phyloP scores from a whole-genome alignment of 257 asterid genomes.

The Solanum chmielewskii region DNA sequence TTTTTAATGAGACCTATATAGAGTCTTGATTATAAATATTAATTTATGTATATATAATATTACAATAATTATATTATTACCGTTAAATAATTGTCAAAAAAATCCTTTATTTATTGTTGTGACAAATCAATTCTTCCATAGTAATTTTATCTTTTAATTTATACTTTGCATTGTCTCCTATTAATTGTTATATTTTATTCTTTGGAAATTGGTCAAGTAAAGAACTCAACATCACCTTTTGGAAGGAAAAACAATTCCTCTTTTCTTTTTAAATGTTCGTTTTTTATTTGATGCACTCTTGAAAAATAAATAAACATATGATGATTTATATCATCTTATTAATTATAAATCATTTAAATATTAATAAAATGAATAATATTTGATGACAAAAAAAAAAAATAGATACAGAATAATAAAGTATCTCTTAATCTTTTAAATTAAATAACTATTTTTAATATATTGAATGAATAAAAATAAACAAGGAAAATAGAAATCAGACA shows the following conservation, averaged over 20 bases:
- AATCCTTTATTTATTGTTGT: not conserved
- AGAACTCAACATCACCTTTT: not conserved
- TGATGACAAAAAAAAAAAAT: no score
- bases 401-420: no score
- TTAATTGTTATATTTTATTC: not conserved
- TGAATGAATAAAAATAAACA: no score
- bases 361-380: no score
- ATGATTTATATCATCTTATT: no score
- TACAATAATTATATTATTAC: no score
- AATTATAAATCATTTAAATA: no score
- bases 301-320: not conserved
- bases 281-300: no score
- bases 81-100: fast-evolving
- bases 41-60: no score
- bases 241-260: not conserved
- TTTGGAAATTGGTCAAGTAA: not conserved
- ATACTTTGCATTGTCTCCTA: not conserved
- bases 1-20: not conserved
- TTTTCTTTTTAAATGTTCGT: not conserved
- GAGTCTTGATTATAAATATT: fast-evolving
- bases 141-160: not conserved
- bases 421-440: no score
- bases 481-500: no score
- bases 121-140: not conserved
- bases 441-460: no score